Evolutionary conservation across 1,139 yeast genomes (phyloP).

Genomic region (Lodderomyces oxycetoniae): DNA sequence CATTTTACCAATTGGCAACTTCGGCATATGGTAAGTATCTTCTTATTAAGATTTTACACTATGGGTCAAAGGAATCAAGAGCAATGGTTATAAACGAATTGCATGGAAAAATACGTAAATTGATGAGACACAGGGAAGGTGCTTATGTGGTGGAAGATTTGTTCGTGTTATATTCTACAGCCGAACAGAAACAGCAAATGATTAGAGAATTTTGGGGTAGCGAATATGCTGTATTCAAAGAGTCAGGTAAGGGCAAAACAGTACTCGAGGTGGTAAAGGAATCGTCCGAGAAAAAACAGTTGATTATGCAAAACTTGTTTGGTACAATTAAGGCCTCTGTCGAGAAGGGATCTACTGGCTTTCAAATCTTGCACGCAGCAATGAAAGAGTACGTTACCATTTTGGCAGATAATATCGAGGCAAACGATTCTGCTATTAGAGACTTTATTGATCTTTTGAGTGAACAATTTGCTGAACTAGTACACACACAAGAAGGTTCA

Average conservation of each 20-base stretch:
- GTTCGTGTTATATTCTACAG: slow-evolving; percentile 77
- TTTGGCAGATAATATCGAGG: slow-evolving; percentile 46
- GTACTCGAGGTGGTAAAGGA: slow-evolving; percentile 65
- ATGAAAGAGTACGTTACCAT: slow-evolving; percentile 83
- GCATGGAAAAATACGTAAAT: slow-evolving; percentile 84
- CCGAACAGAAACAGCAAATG: slow-evolving; percentile 84
- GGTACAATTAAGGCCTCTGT: slow-evolving; percentile 89
- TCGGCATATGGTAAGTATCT: slow-evolving; percentile 92
- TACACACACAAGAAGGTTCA: slow-evolving; percentile 91
- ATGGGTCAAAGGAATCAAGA: slow-evolving; percentile 81
- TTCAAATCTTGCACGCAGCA: slow-evolving; percentile 93
- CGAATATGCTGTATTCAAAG: slow-evolving; percentile 89
- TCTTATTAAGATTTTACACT: slow-evolving; percentile 82
- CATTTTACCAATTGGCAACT: slow-evolving; percentile 78
- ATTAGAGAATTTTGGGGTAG: slow-evolving; percentile 96
- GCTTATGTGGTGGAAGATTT: slow-evolving; percentile 98
- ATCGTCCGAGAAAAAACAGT: slow-evolving; percentile 76
- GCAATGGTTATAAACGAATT: slow-evolving; percentile 73
- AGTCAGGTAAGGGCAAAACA: slow-evolving; percentile 58
- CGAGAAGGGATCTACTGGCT: slow-evolving; percentile 93
- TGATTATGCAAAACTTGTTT: slow-evolving; percentile 68
- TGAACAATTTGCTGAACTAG: slow-evolving; percentile 91
- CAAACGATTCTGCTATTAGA: slow-evolving; percentile 57
- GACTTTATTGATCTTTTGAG: slow-evolving; percentile 79
- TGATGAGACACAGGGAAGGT: slow-evolving; percentile 97